Evolutionary conservation across 306 rosid species (phyloP), one percentile per base, ranked within the genome.

Genomic region (Gynostemma pentaphyllum): DNA sequence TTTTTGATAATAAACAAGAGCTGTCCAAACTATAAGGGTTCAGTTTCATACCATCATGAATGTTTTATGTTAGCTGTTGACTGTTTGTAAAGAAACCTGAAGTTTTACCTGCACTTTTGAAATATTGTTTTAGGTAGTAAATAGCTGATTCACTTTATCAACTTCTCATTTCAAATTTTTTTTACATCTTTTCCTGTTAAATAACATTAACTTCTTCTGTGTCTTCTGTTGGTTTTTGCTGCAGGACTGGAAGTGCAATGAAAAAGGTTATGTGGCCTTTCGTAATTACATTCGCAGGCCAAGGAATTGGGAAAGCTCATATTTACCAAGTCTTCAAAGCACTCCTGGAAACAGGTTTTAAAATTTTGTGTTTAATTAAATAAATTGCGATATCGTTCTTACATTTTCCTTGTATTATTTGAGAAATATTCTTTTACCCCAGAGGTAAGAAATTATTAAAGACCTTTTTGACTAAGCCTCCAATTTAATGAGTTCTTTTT

Each of bases 261-360:
- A 85, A 39, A 92, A 79, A 75, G 95, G 95, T 12, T 92, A 92
- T n/a, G 90, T 84, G 51, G 98, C 98, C 5, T 81, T 73, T 72
- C 84, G 95, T 44, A 92, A 85, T 72, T 92, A 66, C 80, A 82
- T 88, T 37, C 47, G 71, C 62, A 75, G 86, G 75, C 96, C 94
- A 12, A 84, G 82, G 78, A 74, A 91, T 73, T 88, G 85, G 90
- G 96, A 91, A 39, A 83, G 69, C 79, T 76, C 45, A 32, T 82
- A 64, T 13, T 54, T 63, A 22, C 86, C 85, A 36, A 92, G 95
- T 69, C 85, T 84, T 61, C 90, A 82, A 69, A 79, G 73, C 79
- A 88, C 98, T 73, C 98, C 98, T 0, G 98, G 95, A 80, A 92
- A 85, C 96, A 92, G 98, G 98, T 92, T 73, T 72, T 69, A 66